Percentiles rank a stretch among this genome's conserved stretches.
Conservation (phyloP, 805 yeast genomes). For the Tetrapisispora nanseiensis region DNA sequence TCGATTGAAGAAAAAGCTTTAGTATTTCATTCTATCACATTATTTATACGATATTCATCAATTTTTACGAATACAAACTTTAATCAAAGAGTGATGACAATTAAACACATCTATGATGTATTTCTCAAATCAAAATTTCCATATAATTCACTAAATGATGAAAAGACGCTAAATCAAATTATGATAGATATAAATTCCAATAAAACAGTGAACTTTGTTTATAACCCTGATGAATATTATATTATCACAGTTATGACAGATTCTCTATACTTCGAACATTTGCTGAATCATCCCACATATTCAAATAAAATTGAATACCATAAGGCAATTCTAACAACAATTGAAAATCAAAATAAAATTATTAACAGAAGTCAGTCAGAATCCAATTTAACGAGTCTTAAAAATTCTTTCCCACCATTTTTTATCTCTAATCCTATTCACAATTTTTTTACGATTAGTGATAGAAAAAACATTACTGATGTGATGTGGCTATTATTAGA, state of each 20-base stretch:
- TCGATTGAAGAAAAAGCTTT: neutral
- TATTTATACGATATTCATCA: neutral
- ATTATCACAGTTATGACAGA: neutral
- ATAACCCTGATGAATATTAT: slow-evolving; percentile 2
- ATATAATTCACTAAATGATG: neutral
- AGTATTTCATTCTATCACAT: neutral
- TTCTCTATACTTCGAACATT: slow-evolving; percentile 11
- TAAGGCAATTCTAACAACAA: neutral
- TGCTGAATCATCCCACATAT: neutral
- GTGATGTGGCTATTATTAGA: slow-evolving; percentile 1
- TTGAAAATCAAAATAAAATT: neutral
- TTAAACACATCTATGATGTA: neutral
- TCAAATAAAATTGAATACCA: neutral
- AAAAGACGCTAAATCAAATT: neutral
- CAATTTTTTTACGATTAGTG: neutral
- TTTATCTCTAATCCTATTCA: neutral
- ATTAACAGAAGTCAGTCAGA: neutral
- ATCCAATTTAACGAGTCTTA: too few species aligned
- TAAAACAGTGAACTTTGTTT: slow-evolving; percentile 1
- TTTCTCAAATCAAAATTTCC: neutral
- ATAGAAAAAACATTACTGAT: neutral
- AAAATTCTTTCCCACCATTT: neutral
- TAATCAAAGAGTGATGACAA: neutral
- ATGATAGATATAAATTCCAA: neutral
- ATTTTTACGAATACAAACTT: neutral